These are phyloP conservation scores for Pleurotus platypus DNA, from an alignment of 768 basidiomycete species.

Conservation along the genomic window DNA sequence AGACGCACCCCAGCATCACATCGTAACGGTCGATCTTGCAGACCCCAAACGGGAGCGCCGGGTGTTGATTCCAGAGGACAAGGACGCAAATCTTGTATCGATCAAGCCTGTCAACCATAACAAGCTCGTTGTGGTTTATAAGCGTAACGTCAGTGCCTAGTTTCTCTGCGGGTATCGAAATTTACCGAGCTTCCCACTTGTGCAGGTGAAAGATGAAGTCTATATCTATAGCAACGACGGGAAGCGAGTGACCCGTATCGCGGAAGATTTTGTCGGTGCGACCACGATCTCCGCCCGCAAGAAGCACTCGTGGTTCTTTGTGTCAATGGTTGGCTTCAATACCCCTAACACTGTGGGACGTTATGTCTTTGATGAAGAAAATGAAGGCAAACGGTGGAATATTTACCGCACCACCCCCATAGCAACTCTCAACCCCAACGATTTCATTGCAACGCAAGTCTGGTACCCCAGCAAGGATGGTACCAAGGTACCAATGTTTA, in stretches of 20 bases:
- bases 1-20: constrained; percentile 61
- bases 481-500: constrained; percentile 81
- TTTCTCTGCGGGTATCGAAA: no score
- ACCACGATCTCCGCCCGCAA: constrained; percentile 49
- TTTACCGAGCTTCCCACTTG: no score
- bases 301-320: constrained; percentile 59
- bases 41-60: constrained; percentile 41
- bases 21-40: constrained; percentile 61
- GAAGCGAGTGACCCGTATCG: constrained; percentile 49
- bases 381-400: constrained; percentile 46
- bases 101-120: constrained; percentile 46
- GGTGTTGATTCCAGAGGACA: constrained; percentile 69
- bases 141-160: constrained; percentile 56
- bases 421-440: constrained; percentile 57
- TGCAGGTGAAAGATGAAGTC: constrained; percentile 74
- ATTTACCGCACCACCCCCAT: constrained; percentile 57
- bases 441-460: constrained; percentile 64
- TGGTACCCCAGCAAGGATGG: constrained; percentile 82
- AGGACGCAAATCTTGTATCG: constrained; percentile 55
- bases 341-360: constrained; percentile 63
- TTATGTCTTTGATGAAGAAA: constrained; percentile 58
- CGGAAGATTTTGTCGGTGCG: constrained; percentile 65
- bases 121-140: constrained; percentile 60
- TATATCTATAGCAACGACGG: constrained; percentile 65
- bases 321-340: constrained; percentile 63